Base-by-base conservation (phyloP, 148 eudicot species). In the Suaeda aralocaspica region DNA sequence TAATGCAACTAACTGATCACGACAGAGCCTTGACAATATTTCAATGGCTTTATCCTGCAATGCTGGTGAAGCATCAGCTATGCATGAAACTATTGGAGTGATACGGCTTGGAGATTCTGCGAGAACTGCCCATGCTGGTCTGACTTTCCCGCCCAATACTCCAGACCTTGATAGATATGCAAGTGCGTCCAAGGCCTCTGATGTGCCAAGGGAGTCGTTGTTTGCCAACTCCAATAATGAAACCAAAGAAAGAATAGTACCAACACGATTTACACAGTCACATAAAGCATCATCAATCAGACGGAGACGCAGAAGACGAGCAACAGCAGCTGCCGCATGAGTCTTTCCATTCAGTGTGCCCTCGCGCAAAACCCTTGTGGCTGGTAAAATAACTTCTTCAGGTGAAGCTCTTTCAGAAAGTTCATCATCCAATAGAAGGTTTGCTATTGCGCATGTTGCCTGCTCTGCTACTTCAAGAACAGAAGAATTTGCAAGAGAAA, bases 31-130 rank as follows among this genome's bases (percentile, higher is more conserved):
- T 30, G 96, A 94, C 65, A 94, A 64, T 70, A 94, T 81, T 79
- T 87, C 99, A 71, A 94, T 89, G 68, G 93, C 92, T 81, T 89
- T 94, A 74, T 94, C 99, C 76, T 89, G 97, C 82, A 87, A 72
- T 60, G 78, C 50, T 22, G 93, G 84, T 60, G 87, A 48, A 49
- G 89, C 84, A 74, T 73, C 85, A 51, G 89, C 79, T 67, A 94
- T 81, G 74, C 96, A 87, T 39, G 88, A 82, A 70, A 94, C 99
- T 51, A 94, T 80, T 25, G 96, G 89, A 52, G 73, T 79, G 69
- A 94, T 82, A 74, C 86, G 81, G 68, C 76, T 77, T 34, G 93
- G 89, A 58, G 80, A 80, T 80, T 94, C 99, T 58, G 88, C 84
- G 48, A 91, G 84, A 74, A 88, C 89, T 58, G 83, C 81, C 99